These are phyloP conservation scores for Trichoderma harzianum DNA, from an alignment of 2,329 filamentous ascomycete genomes.

Conservation along the genomic window DNA sequence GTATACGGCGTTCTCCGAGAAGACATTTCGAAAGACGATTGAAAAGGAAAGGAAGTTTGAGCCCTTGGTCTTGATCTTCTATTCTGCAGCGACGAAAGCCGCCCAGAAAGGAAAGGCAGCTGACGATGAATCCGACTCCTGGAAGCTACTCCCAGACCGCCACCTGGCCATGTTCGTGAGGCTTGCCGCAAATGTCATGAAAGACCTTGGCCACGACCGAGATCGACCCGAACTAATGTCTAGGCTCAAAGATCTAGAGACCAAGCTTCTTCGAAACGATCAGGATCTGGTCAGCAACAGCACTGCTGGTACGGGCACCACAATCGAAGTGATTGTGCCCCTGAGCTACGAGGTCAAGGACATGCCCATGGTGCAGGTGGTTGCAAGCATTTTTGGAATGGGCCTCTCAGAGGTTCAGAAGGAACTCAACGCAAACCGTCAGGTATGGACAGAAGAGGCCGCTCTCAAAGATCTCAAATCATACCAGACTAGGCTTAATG, in stretches of 20 bases:
- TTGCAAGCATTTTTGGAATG: conserved; percentile 81
- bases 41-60: conserved; percentile 93
- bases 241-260: conserved; percentile 78
- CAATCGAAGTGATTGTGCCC: conserved; percentile 77
- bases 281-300: conserved; percentile 64
- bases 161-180: conserved; percentile 94
- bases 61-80: conserved; percentile 92
- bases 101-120: conserved; percentile 70
- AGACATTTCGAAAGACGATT: conserved; percentile 82
- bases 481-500: conserved; percentile 84
- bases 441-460: conserved; percentile 85
- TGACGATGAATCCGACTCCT: conserved; percentile 80
- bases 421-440: conserved; percentile 79
- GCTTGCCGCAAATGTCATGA: conserved; percentile 74
- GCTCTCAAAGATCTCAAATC: conserved; percentile 88
- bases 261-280: conserved; percentile 89
- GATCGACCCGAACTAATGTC: conserved; percentile 81
- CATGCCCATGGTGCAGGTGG: conserved; percentile 88
- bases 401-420: conserved; percentile 76
- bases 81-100: conserved; percentile 85
- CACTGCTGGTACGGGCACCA: conserved; percentile 39
- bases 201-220: conserved; percentile 78
- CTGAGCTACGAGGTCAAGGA: conserved; percentile 92
- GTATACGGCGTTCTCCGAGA: conserved; percentile 87
- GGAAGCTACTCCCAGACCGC: conserved; percentile 88